A percentile compares a stretch with the other conserved stretches of the same genome.
Conservation (phyloP, 352 stramenopile species). For the Phytophthora lateralis region DNA sequence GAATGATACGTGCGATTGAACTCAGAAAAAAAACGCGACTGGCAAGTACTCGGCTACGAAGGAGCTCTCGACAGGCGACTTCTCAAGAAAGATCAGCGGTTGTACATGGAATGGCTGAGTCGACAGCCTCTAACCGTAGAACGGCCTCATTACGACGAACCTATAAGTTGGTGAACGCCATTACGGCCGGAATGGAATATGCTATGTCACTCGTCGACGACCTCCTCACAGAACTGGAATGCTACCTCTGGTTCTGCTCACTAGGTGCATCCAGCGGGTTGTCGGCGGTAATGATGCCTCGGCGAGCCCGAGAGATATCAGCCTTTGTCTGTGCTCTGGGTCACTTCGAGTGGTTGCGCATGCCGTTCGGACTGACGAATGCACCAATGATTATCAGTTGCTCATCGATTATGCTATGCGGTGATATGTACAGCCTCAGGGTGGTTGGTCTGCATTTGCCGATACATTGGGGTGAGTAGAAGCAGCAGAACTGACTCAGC, state of each 20-base stretch:
- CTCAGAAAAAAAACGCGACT: not conserved
- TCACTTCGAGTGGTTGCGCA: not conserved
- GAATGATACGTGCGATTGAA: not conserved
- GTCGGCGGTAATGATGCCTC: conserved; percentile 7
- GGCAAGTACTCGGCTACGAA: not conserved
- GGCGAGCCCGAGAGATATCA: not conserved
- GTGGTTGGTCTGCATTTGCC: not conserved
- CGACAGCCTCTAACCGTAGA: not conserved
- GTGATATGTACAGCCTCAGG: not conserved
- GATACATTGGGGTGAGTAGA: too few relatives aligned
- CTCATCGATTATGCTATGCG: not conserved
- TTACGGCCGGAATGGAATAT: not conserved
- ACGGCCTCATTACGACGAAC: not conserved
- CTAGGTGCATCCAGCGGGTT: not conserved
- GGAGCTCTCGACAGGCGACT: not conserved
- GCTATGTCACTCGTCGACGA: conserved; percentile 1
- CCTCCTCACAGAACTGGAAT: not conserved
- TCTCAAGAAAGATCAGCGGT: not conserved
- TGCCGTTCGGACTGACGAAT: not conserved
- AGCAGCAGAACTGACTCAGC: not conserved
- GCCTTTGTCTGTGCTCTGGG: not conserved
- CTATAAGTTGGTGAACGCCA: conserved; percentile 5
- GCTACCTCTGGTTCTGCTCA: not conserved
- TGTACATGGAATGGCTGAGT: not conserved
- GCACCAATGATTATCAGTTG: conserved; percentile 1